phyloP scores from a whole-genome alignment of 495 filamentous ascomycete genomes.

The Penicillium turbatum region DNA sequence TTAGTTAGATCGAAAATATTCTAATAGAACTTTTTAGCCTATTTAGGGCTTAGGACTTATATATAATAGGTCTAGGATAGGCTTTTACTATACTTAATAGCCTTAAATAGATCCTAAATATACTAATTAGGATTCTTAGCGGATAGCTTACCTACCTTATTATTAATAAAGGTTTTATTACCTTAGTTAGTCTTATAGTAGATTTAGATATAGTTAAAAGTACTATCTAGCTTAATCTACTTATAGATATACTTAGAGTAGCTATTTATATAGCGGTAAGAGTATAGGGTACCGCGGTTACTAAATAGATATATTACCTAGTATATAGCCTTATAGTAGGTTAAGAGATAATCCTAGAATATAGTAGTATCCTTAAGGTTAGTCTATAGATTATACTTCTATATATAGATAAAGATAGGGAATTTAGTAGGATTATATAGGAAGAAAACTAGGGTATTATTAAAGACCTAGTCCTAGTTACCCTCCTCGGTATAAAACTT shows the following conservation, averaged over 20 bases:
- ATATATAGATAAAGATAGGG: conserved; percentile 72
- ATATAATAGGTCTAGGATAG: conserved; percentile 70
- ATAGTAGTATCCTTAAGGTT: conserved; percentile 55
- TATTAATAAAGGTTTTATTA: conserved; percentile 58
- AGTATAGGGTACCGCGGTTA: conserved; percentile 65
- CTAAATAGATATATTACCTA: conserved; percentile 69
- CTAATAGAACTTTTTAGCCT: conserved; percentile 68
- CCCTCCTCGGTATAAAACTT: conserved; percentile 83
- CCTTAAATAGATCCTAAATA: conserved; percentile 66
- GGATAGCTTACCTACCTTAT: conserved; percentile 53
- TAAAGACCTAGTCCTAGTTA: conserved; percentile 73
- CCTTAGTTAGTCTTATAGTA: conserved; percentile 72
- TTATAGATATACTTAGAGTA: conserved; percentile 73
- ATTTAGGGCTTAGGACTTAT: conserved; percentile 63
- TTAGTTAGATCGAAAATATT: conserved; percentile 77
- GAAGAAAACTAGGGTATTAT: conserved; percentile 76
- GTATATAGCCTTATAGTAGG: conserved; percentile 66
- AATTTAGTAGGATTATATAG: conserved; percentile 73
- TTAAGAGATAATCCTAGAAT: conserved; percentile 68
- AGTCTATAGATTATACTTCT: conserved; percentile 70
- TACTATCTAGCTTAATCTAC: conserved; percentile 61
- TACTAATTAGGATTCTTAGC: conserved; percentile 66
- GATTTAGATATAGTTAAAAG: conserved; percentile 66
- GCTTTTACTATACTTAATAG: conserved; percentile 60
- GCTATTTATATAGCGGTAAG: conserved; percentile 66